These are phyloP conservation scores for Pontederia crassipes DNA, from an alignment of 176 grass and related monocot species.

Conservation along the genomic window DNA sequence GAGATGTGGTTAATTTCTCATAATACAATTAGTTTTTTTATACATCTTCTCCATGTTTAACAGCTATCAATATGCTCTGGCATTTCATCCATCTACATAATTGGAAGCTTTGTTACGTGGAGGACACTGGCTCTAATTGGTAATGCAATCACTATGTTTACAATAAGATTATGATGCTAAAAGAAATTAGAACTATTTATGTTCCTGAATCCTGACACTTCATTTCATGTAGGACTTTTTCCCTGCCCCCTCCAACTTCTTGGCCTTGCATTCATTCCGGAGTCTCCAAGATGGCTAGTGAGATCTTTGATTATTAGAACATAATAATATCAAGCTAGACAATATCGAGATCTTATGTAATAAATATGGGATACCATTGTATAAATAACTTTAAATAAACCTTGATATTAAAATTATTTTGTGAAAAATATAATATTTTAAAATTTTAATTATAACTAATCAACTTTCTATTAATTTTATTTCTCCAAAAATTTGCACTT, in stretches of 20 bases:
- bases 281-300: conserved; percentile 84
- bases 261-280: conserved; percentile 60
- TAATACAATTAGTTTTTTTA: not conserved
- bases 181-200: too few relatives aligned
- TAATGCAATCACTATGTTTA: conserved; percentile 7
- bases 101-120: conserved; percentile 53
- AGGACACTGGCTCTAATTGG: conserved; percentile 43
- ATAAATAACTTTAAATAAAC: too few relatives aligned
- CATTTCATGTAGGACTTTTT: conserved; percentile 35
- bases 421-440: too few relatives aligned
- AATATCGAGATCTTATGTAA: not conserved
- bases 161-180: too few relatives aligned
- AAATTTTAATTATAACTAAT: too few relatives aligned
- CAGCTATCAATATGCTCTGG: conserved; percentile 53
- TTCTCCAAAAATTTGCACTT: too few relatives aligned
- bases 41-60: not conserved
- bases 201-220: too few relatives aligned
- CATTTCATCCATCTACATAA: conserved; percentile 42
- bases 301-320: not conserved
- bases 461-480: too few relatives aligned
- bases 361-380: too few relatives aligned
- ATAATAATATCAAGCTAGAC: not conserved
- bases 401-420: too few relatives aligned
- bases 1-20: too few relatives aligned
- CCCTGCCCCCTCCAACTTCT: conserved; percentile 40